A percentile compares a stretch with the other conserved stretches of the same genome.
phyloP scores from a whole-genome alignment of 805 yeast genomes.

The Torulaspora franciscae region DNA sequence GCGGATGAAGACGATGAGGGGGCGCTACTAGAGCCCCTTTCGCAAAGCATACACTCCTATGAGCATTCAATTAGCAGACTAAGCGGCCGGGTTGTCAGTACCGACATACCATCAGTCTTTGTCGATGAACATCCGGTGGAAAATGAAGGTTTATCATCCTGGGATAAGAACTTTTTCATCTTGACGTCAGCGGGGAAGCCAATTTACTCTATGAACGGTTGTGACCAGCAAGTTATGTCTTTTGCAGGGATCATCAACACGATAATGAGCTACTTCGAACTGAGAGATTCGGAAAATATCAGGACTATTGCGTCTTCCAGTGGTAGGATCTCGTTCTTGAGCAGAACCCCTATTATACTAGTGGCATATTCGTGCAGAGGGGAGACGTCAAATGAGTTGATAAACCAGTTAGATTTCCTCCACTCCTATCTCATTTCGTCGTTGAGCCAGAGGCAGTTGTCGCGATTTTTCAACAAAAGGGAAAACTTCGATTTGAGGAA shows the following conservation, averaged over 20 bases:
- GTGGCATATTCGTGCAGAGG: conserved; percentile 60
- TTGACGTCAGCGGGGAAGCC: conserved; percentile 86
- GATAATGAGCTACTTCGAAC: conserved; percentile 62
- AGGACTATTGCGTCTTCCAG: conserved; percentile 41
- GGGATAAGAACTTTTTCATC: conserved; percentile 66
- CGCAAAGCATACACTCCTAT: conserved; percentile 22
- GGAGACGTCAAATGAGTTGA: conserved; percentile 48
- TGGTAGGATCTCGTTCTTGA: conserved; percentile 48
- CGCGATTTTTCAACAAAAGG: conserved; percentile 60
- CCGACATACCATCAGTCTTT: conserved; percentile 31
- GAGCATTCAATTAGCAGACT: conserved; percentile 11
- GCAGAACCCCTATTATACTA: conserved; percentile 64
- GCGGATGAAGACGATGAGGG: conserved; percentile 7
- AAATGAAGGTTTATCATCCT: conserved; percentile 1
- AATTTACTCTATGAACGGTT: conserved; percentile 71
- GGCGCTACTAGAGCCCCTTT: conserved; percentile 13
- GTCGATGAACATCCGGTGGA: not conserved
- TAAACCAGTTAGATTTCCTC: conserved; percentile 63
- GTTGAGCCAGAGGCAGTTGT: conserved; percentile 72
- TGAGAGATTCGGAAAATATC: conserved; percentile 35
- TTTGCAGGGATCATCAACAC: conserved; percentile 81
- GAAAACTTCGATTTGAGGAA: conserved; percentile 80
- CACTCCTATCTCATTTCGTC: conserved; percentile 79
- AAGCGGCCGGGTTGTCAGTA: conserved; percentile 25
- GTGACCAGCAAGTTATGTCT: conserved; percentile 60